phyloP scores from a whole-genome alignment of 1,284 basidiomycete genomes.

The Trichosporon sp. region DNA sequence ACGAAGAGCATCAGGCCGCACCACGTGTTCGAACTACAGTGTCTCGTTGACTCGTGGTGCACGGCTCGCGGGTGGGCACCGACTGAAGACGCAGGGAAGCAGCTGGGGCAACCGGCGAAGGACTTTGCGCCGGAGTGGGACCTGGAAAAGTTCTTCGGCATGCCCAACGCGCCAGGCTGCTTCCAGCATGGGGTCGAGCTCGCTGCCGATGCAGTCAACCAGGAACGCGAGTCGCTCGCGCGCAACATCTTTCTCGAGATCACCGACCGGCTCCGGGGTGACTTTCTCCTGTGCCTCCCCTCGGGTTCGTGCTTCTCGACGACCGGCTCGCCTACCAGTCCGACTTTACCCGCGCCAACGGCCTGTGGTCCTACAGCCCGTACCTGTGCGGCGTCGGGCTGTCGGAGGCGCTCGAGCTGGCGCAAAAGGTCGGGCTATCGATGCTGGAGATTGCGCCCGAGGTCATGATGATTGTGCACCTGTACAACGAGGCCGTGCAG shows the following conservation, averaged over 20 bases:
- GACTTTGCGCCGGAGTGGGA: not conserved
- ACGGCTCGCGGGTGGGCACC: not conserved
- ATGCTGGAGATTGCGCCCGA: not conserved
- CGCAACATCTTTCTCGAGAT: not conserved
- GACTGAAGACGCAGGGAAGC: not conserved
- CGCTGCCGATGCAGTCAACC: not conserved
- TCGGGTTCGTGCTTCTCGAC: not conserved
- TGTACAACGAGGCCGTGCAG: conserved; percentile 8
- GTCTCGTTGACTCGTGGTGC: conserved; percentile 13
- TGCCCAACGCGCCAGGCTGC: not conserved
- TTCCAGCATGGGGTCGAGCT: not conserved
- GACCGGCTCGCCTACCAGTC: not conserved
- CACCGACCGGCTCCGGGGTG: not conserved
- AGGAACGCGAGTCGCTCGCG: not conserved
- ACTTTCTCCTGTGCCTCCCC: not conserved
- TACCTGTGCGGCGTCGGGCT: conserved; percentile 20
- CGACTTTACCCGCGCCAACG: not conserved
- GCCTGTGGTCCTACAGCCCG: conserved; percentile 11
- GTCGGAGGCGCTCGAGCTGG: conserved; percentile 7
- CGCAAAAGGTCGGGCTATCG: not conserved
- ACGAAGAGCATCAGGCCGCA: conserved; percentile 6
- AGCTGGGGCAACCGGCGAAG: not conserved
- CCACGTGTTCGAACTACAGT: conserved; percentile 17
- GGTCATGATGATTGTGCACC: not conserved
- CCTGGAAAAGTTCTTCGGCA: conserved; percentile 5